phyloP scores from a whole-genome alignment of 2,329 filamentous ascomycete species.

The Fusarium beomiforme region DNA sequence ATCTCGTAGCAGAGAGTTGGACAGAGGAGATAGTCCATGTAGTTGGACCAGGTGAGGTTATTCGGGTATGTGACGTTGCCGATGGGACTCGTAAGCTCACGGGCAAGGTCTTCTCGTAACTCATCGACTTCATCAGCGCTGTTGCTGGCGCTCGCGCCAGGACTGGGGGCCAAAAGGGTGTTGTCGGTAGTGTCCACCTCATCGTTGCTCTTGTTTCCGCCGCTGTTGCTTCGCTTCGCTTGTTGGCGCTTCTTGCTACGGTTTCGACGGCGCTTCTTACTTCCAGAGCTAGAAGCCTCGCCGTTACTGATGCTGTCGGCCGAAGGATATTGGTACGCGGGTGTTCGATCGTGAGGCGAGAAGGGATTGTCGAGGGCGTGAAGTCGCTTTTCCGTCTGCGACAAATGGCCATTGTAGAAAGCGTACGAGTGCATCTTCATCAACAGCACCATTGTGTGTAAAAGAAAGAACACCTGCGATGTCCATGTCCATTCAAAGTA shows the following conservation, averaged over 20 bases:
- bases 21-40: constrained; percentile 86
- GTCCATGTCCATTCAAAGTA: constrained; percentile 94
- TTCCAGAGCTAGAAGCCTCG: constrained; percentile 10
- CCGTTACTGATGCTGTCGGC: constrained; percentile 58
- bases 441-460: constrained; percentile 89
- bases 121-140: constrained; percentile 66
- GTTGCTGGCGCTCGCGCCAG: constrained; percentile 33
- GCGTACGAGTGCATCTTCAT: constrained; percentile 99
- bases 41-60: constrained; percentile 87
- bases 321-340: constrained; percentile 80
- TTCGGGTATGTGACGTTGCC: constrained; percentile 89
- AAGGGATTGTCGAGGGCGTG: constrained; percentile 80
- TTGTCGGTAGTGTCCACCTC: constrained; percentile 37
- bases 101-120: constrained; percentile 86
- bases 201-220: constrained; percentile 39
- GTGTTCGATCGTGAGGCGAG: constrained; percentile 68
- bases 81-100: constrained; percentile 89
- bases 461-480: constrained; percentile 90
- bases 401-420: constrained; percentile 97
- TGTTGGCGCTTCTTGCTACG: constrained; percentile 32
- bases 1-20: constrained; percentile 98
- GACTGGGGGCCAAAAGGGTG: constrained; percentile 2
- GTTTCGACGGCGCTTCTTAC: constrained; percentile 40
- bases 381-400: constrained; percentile 84
- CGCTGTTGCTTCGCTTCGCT: constrained; percentile 22